Evolutionary conservation across 805 yeast genomes (phyloP).

Genomic region (Lachancea meyersii): DNA sequence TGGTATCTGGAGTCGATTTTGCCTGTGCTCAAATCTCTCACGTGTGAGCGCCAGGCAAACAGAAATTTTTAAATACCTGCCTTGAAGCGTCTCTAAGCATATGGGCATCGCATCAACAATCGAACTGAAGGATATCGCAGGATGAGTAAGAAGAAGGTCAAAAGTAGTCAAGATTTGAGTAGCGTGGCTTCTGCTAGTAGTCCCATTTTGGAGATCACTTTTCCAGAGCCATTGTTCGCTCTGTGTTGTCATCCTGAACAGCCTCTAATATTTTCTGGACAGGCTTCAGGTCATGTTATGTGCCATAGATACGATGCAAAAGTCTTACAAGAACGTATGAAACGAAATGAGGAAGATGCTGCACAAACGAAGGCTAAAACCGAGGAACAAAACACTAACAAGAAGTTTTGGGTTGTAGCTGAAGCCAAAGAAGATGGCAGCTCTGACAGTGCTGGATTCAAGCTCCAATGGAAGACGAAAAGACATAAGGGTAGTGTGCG

Average conservation of each 20-base stretch:
- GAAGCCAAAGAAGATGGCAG: conserved; percentile 7
- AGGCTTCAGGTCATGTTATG: conserved; percentile 75
- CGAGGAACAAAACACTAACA: background rate
- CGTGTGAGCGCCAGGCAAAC: too few species aligned
- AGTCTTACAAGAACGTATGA: conserved; percentile 33
- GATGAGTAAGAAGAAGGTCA: conserved; percentile 12
- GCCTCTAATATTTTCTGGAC: conserved; percentile 60
- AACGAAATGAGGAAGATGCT: conserved; percentile 6
- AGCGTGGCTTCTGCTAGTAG: conserved; percentile 17
- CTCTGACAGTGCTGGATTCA: conserved; percentile 23
- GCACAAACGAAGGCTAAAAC: conserved; percentile 23
- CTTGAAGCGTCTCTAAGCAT: too few species aligned
- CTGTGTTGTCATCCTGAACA: conserved; percentile 71
- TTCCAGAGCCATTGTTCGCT: conserved; percentile 65
- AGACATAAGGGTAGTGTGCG: conserved; percentile 89
- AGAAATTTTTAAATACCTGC: too few species aligned
- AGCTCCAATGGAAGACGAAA: conserved; percentile 69
- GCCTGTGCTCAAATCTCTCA: too few species aligned
- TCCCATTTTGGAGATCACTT: conserved; percentile 35
- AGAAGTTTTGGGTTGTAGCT: conserved; percentile 7
- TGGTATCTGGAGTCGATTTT: too few species aligned
- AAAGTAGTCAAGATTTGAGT: conserved; percentile 8
- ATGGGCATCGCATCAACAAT: too few species aligned
- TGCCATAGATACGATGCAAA: conserved; percentile 54
- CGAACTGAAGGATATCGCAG: background rate